Evolutionary conservation across 768 basidiomycete species (phyloP), one percentile per base, ranked within the genome.

Genomic region (Hericium rajendrae): DNA sequence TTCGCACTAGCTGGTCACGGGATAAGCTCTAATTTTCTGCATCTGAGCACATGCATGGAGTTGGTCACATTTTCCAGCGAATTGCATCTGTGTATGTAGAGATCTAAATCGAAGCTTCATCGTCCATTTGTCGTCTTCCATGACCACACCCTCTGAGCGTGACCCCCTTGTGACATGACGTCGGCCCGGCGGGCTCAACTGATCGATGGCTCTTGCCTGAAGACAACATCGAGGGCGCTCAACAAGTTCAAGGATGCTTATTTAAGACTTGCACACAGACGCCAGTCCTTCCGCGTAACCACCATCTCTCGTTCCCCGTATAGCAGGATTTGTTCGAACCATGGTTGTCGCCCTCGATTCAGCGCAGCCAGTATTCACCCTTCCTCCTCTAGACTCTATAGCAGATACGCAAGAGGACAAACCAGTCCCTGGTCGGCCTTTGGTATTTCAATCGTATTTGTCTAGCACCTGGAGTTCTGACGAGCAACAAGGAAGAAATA

Each of bases 1-100:
- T 38, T 53, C 53, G 28, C 52, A 57, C 52, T 53, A 92, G 89
- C 67, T 91, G 89, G 88, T 72, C 78, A 57, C 82, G 90, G 60
- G 85, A 84, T 67, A 88, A 79, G 71, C 75, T 90, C 65, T 91
- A 80, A 57, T 37, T 18, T 46, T n/a, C 43, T 46, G 43, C 43
- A 18, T 43, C 16, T 46, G 43, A 16, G n/a, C 43, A 46, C 15
- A 8, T 32, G 32, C 32, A 20, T 24, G 48, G 37, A 26, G 48
- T 20, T 12, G 15, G 38, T 26, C 38, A 39, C 13, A 38, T 26
- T 12, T 37, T 39, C 26, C n/a, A 53, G 26, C 38, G 20, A 26
- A 26, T 18, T 3, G 22, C 22, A 16, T 32, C 39, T 13, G 20
- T 41, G 54, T 54, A 54, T 46, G 38, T 43, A 53, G 32, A 11